A percentile compares a stretch with the other conserved stretches of the same genome.
phyloP scores from a whole-genome alignment of 139 green algal genomes.

The Eudorina sp. region DNA sequence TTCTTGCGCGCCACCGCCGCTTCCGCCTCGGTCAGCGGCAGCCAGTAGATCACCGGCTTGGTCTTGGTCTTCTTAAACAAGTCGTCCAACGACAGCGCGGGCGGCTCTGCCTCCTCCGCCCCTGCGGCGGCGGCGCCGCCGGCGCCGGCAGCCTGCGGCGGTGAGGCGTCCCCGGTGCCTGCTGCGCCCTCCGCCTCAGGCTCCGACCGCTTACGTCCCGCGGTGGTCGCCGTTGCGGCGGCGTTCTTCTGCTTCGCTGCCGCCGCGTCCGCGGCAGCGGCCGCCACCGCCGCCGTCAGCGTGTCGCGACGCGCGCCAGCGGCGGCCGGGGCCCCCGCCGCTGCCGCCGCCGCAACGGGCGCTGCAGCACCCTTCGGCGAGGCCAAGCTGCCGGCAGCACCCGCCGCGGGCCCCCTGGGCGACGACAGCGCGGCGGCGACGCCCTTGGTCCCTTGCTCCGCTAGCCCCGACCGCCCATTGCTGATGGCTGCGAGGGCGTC shows the following conservation, averaged over 20 bases:
- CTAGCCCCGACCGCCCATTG: constrained; percentile 25
- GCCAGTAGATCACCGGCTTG: constrained; percentile 86
- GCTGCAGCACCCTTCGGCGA: constrained; percentile 29
- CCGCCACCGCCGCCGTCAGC: constrained; percentile 1
- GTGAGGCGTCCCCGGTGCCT: background rate
- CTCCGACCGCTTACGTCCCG: background rate
- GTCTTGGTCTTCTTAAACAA: constrained; percentile 86
- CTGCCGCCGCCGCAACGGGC: background rate
- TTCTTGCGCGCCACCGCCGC: constrained; percentile 59
- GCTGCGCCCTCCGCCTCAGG: background rate
- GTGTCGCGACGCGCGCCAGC: background rate
- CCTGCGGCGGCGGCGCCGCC: background rate
- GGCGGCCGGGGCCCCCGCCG: background rate
- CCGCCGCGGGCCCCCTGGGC: background rate
- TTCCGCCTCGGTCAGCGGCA: constrained; percentile 85
- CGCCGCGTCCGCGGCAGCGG: background rate
- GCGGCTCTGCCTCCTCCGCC: background rate
- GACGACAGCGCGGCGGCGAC: background rate
- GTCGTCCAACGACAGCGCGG: constrained; percentile 71
- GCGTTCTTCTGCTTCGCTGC: background rate
- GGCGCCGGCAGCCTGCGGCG: background rate
- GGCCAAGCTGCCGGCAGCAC: background rate
- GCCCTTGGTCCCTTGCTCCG: background rate
- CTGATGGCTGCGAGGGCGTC: constrained; percentile 71
- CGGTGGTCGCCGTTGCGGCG: background rate